Evolutionary conservation across 2,329 filamentous ascomycete species (phyloP), one percentile per base, ranked within the genome.

Genomic region (Pyrenophora teres): DNA sequence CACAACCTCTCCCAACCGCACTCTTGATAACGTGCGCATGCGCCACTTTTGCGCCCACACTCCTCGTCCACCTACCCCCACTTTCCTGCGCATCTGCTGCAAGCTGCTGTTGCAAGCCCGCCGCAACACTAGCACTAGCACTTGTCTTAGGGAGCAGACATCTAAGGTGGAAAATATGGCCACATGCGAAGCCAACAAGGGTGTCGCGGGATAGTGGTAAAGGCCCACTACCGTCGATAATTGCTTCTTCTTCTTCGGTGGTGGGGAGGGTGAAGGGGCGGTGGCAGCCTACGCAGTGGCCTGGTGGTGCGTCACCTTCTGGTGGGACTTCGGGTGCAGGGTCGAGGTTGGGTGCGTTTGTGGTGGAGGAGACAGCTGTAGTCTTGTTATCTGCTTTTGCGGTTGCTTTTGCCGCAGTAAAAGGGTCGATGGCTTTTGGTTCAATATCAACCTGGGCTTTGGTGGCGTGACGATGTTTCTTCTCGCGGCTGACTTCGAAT

Each of bases 21-120:
- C 96, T 69, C 89, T 87, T 50, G 83, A 86, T n/a, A 86, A 96
- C 64, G 90, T 97, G n/a, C 80, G 97, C 52, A 89, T 73, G 69
- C 39, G 69, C 67, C 5, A 73, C 69, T 50, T 73, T 73, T 6
- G 64, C 69, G 4, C 90, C 89, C 6, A 97, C 86, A 46, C 88
- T 90, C 50, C 87, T 80, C 6, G 82, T 81, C 67, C 70, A 74
- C 21, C 73, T 72, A 13, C 72, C 76, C 3, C 71, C 65, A 2
- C 76, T 76, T 23, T 82, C 75, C 3, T 79, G 76, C 3, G 77
- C 70, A 57, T 74, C 70, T 9, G 40, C 53, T 13, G 66, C 67
- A 13, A 76, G 64, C 50, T 68, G 64, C 37, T 71, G 60, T 50
- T 87, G 76, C 46, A 81, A 57, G 21, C 76, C 74, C 12, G 74